Evolutionary conservation across 2,329 filamentous ascomycete genomes (phyloP).

Genomic region (Fusarium nisikadoi): DNA sequence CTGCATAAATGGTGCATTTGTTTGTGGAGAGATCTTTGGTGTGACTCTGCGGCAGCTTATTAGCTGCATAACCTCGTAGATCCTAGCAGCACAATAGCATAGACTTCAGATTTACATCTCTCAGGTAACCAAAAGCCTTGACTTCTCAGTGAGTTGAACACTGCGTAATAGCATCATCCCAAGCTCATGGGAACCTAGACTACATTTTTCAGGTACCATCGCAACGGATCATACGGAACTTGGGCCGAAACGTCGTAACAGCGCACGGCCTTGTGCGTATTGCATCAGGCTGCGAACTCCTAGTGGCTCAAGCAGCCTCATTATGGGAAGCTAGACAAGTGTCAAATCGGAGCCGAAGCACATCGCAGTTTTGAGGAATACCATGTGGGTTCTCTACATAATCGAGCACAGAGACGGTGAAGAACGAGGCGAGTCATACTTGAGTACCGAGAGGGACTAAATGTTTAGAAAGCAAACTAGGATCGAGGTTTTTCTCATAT

Average conservation of each 20-base stretch:
- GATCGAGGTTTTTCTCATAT: not conserved
- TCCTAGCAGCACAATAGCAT: not conserved
- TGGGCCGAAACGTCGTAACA: slow-evolving; percentile 9
- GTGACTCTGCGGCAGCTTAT: not conserved
- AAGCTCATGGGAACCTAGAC: slow-evolving; percentile 10
- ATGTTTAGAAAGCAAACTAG: not conserved
- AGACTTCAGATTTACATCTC: not conserved
- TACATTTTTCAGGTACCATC: slow-evolving; percentile 11
- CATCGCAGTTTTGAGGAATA: not conserved
- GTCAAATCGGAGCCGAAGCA: slow-evolving; percentile 8
- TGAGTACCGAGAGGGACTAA: not conserved
- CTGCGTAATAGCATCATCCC: not conserved
- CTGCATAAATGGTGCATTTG: slow-evolving; percentile 12
- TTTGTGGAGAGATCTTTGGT: slow-evolving; percentile 2
- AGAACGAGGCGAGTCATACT: slow-evolving; percentile 6
- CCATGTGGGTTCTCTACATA: slow-evolving; percentile 12
- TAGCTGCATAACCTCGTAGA: not conserved
- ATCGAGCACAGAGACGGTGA: slow-evolving; percentile 21
- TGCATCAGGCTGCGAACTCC: slow-evolving; percentile 2
- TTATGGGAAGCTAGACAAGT: not conserved
- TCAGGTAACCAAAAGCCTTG: not conserved
- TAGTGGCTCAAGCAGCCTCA: not conserved
- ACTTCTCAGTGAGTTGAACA: not conserved
- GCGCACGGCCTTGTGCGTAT: slow-evolving; percentile 10
- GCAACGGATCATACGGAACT: slow-evolving; percentile 13